These are phyloP conservation scores for Gossypium arboreum DNA, from an alignment of 345 rosid genomes.

Conservation along the genomic window DNA sequence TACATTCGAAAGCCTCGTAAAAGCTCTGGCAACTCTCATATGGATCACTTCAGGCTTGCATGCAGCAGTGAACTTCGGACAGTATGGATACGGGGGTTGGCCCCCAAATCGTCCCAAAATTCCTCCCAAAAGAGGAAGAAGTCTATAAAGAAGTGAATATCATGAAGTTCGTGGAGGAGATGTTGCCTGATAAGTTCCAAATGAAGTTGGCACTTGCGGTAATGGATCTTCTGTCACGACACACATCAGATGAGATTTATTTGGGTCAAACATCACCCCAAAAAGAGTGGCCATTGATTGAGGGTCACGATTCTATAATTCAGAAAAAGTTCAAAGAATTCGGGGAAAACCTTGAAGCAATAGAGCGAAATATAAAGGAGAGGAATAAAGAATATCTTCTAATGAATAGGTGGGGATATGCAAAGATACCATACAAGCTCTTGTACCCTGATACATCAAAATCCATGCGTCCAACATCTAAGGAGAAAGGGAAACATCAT, in stretches of 20 bases:
- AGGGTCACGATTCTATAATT: too few relatives aligned
- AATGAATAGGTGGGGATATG: slow-evolving; percentile 51
- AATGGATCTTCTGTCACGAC: neutral
- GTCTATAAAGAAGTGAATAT: neutral
- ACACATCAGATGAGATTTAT: neutral
- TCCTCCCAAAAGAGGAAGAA: slow-evolving; percentile 41
- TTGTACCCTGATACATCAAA: slow-evolving; percentile 39
- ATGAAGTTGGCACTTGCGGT: slow-evolving; percentile 5
- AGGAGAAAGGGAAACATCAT: neutral
- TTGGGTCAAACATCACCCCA: neutral
- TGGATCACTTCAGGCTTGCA: slow-evolving; percentile 40
- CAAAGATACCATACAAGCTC: slow-evolving; percentile 44
- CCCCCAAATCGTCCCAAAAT: slow-evolving; percentile 53
- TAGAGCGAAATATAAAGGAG: slow-evolving; percentile 35
- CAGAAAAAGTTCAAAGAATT: neutral
- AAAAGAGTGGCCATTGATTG: neutral
- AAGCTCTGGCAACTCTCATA: slow-evolving; percentile 34
- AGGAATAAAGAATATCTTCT: slow-evolving; percentile 38
- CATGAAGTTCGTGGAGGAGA: slow-evolving; percentile 38
- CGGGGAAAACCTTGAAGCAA: slow-evolving; percentile 28
- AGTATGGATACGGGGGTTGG: slow-evolving; percentile 47
- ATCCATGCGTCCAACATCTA: neutral
- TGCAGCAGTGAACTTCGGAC: slow-evolving; percentile 53
- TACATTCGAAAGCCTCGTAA: slow-evolving; percentile 26
- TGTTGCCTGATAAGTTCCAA: slow-evolving; percentile 50